Base-by-base conservation (phyloP, 108 stramenopile genomes). In the Nannochloropsis salina region DNA sequence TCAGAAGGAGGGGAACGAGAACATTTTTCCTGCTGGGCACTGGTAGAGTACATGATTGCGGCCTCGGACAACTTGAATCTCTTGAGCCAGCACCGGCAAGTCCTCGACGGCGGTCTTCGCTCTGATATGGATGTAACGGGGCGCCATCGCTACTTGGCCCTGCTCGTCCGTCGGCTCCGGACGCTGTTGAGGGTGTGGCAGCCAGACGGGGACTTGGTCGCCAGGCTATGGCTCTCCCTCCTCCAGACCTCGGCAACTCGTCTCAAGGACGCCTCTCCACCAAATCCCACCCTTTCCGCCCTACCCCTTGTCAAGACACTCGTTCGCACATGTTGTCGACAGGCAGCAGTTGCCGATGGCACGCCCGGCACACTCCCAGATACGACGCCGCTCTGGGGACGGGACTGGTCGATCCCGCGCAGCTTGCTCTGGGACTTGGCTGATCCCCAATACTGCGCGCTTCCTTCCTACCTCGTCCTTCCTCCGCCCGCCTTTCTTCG, bases 401-500 rank as follows among this genome's bases (percentile, higher is more conserved):
- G 61, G 61, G 61, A 74, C 61, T 74, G 61, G 61, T 74, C 61
- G 4, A n/a, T 74, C 61, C 61, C 61, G 4, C 61, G 61, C 61
- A n/a, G n/a, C 8, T n/a, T 74, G 61, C 61, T 74, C 61, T 74
- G 61, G 61, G 6, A 74, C 20, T 3, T 74, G n/a, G 61, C 61
- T 3, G 6, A 74, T 6, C 61, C 61, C n/a, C 61, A 2, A 3
- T 74, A 74, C 61, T 74, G 61, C 61, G 61, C 61, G 20, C 61
- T 74, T n/a, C 61, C 61, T 74, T n/a, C 61, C 3, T 74, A 15
- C 61, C 61, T 74, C 2, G 61, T 74, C 61, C 61, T 74, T 74
- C 61, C 61, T 74, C 61, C 61, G 15, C 61, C 61, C 61, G 15
- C 61, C 61, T n/a, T 74, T n/a, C 61, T 74, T 74, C 61, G 61